Conservation (phyloP, 352 stramenopile species). For the Thalassiosira hispida region DNA sequence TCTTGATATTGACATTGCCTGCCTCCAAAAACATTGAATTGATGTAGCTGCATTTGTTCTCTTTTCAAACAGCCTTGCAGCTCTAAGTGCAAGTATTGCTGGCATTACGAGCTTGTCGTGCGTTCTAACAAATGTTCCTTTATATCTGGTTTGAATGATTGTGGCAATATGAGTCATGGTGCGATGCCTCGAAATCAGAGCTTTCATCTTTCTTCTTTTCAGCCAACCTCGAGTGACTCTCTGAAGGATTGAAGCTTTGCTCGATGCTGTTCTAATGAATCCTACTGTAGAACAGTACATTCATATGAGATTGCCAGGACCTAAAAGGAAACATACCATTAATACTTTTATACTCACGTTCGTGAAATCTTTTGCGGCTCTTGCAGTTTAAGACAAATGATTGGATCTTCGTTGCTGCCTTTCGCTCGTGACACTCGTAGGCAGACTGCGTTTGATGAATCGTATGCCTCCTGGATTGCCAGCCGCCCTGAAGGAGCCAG, state of each 20-base stretch:
- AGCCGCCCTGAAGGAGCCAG: not conserved
- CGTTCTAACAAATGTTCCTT: constrained; percentile 18
- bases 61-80: constrained; percentile 1
- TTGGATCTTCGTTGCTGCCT: constrained; percentile 13
- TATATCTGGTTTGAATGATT: constrained; percentile 15
- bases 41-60: not conserved
- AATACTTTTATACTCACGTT: constrained; percentile 3
- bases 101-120: constrained; percentile 20
- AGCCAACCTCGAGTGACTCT: constrained; percentile 11
- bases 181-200: not conserved
- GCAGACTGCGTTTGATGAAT: constrained; percentile 12
- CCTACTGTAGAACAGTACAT: not conserved
- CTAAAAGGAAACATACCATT: no score
- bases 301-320: not conserved
- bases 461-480: constrained; percentile 2
- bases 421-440: not conserved
- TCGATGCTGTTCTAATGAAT: not conserved
- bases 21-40: constrained; percentile 27
- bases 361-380: constrained; percentile 12
- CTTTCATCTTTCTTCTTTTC: not conserved
- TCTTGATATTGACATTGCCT: not conserved
- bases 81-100: constrained; percentile 17
- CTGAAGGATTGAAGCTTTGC: not conserved
- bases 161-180: constrained; percentile 6
- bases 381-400: constrained; percentile 18